Evolutionary conservation across 2,329 filamentous ascomycete genomes (phyloP), one percentile per base, ranked within the genome.

Genomic region (Dactylellina leptospora): DNA sequence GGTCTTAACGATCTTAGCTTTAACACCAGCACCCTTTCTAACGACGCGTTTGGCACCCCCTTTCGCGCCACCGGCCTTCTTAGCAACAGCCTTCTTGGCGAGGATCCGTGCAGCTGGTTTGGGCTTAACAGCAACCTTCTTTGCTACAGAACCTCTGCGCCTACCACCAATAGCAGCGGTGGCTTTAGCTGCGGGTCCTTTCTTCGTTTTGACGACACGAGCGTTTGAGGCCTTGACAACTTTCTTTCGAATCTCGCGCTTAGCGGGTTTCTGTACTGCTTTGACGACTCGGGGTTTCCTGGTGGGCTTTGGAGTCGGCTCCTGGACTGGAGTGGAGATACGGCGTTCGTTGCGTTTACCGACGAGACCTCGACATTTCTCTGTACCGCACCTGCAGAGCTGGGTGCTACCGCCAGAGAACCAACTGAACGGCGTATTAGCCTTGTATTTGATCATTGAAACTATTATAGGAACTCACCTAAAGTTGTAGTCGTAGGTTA

Each of bases 401-500:
- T 89, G 87, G 33, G 87, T 85, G 74, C 87, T 88, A 76, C 86
- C 86, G 74, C 83, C 82, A 9, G 85, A 87, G 77, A 84, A 86
- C 8, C 84, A 84, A 73, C 83, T 84, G 42, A 20, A 33, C 45
- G 18, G 38, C 23, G 25, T 51, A 45, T 75, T 25, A 77, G 74
- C 44, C 51, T 13, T 23, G 18, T 45, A 36, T 55, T 22, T 45
- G 13, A 10, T 11, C 27, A 25, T 16, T 4, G 13, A 13, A 71
- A 66, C 11, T 3, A 38, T 38, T 38, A 10, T 38, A n/a, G 33
- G 16, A 23, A 11, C 58, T 13, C 55, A 86, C 85, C 89, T 86
- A 75, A 90, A 90, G 75, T 90, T 90, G 79, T 90, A 90, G 83
- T 99, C 95, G 79, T 99, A 99, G 0, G 93, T 97, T 73, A 99